These are phyloP conservation scores for Bothriochloa decipiens DNA, from an alignment of 176 grass and related monocot genomes.

Conservation along the genomic window DNA sequence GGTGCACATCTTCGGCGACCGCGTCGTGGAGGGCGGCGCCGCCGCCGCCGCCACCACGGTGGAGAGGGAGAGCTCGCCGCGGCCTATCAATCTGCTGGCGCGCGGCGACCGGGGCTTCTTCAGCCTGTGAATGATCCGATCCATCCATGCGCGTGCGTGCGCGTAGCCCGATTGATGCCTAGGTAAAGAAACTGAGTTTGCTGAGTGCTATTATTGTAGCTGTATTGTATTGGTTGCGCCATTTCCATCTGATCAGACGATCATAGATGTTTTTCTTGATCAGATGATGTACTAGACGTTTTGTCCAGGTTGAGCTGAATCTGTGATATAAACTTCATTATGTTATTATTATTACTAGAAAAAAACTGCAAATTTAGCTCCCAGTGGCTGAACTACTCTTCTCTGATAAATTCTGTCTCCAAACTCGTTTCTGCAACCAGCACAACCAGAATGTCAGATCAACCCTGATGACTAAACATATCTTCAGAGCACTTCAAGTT, in stretches of 20 bases:
- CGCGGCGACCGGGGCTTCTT: conserved; percentile 38
- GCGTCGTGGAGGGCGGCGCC: conserved; percentile 50
- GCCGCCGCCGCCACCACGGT: conserved; percentile 2
- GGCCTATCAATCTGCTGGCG: conserved; percentile 26
- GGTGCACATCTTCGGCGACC: conserved; percentile 66
- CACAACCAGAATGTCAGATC: background rate
- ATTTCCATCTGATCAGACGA: conserved; percentile 46
- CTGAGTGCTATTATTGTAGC: conserved; percentile 14
- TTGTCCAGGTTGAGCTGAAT: conserved; percentile 41
- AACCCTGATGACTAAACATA: too few species aligned
- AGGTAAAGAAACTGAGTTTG: conserved; percentile 33
- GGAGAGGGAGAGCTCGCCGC: conserved; percentile 51
- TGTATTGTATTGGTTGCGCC: conserved; percentile 34
- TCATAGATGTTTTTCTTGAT: conserved; percentile 18
- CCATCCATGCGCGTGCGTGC: background rate
- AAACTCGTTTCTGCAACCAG: background rate
- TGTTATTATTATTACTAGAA: background rate
- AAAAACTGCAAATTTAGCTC: conserved; percentile 3
- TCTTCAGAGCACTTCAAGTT: too few species aligned
- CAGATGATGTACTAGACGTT: conserved; percentile 36
- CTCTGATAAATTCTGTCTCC: background rate
- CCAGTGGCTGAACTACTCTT: conserved; percentile 3
- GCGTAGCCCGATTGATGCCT: conserved; percentile 6
- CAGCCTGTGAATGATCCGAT: conserved; percentile 29
- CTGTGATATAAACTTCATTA: conserved; percentile 31